These are phyloP conservation scores for Fraxinus excelsior DNA, from an alignment of 257 asterid species.

Conservation along the genomic window DNA sequence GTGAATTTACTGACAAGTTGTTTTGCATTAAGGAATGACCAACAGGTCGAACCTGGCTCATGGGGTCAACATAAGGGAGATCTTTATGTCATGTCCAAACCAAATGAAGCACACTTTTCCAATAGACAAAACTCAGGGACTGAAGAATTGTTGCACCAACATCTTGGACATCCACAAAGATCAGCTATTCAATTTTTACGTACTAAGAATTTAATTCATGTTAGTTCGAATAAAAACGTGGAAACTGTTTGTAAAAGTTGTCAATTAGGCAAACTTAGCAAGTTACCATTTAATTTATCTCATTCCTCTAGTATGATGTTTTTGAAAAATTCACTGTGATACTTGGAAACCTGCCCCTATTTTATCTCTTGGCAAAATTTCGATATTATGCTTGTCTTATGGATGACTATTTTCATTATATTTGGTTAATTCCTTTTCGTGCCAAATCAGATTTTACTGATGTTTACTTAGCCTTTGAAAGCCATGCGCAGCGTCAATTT, in stretches of 20 bases:
- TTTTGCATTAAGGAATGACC: neutral
- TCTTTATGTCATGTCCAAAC: neutral
- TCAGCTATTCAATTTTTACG: neutral
- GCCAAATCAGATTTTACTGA: neutral
- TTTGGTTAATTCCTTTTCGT: neutral
- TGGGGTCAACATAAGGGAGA: neutral
- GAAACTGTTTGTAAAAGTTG: conserved; percentile 5
- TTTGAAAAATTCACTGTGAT: neutral
- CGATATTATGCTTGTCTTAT: neutral
- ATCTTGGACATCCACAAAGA: conserved; percentile 2
- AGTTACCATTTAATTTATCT: neutral
- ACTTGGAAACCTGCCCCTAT: neutral
- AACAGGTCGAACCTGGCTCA: neutral
- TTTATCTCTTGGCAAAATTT: conserved; percentile 1
- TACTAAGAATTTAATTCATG: neutral
- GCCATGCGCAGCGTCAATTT: neutral
- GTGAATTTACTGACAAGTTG: neutral
- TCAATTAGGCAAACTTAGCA: conserved; percentile 9
- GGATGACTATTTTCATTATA: neutral
- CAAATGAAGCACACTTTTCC: conserved; percentile 6
- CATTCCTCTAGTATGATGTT: neutral
- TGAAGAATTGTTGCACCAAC: neutral
- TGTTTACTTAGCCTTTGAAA: neutral
- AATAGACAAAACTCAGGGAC: neutral
- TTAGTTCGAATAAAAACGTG: neutral